Evolutionary conservation across 2,329 filamentous ascomycete genomes (phyloP), one percentile per base, ranked within the genome.

Genomic region (Colletotrichum ledebouriae): DNA sequence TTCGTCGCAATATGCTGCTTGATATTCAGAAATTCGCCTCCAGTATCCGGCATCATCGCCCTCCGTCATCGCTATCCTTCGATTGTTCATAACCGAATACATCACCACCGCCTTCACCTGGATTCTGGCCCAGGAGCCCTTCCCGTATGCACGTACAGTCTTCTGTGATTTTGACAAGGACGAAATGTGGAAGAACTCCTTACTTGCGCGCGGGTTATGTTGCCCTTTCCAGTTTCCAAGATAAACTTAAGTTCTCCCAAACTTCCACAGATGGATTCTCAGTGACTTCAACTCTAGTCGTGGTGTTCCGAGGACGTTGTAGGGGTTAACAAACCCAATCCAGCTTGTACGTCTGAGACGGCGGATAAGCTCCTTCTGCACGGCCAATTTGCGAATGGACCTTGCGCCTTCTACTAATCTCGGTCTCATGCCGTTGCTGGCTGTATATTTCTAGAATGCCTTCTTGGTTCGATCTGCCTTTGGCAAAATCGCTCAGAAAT

Each of bases 391-490:
- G 9, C 59, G 71, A 33, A 82, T 73, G 33, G 75, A 78, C 61
- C 71, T 77, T 33, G 75, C 76, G 39, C 78, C 80, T 76, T 13
- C 1, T 1, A 6, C 12, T 15, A 37, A 29, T 4, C 11, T 61
- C 9, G 44, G 39, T 25, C 2, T 39, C 15, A 17, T 15, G 12
- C 25, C 22, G 13, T 37, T 80, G 75, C 0, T 77, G 70, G 0
- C 81, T 80, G 13, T 78, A 74, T 0, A 63, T 58, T 11, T 81
- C 77, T 1, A 82, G 71, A 2, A 80, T 60, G 2, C 76, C 72
- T 6, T 72, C 71, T 57, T 72, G 22, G 29, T 42, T 39, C 6
- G 1, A 12, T 3, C 17, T 5, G 0, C 3, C 11, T 3, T 13
- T 10, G 7, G 17, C 1, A 5, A 6, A 37, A 10, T 6, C 22